Evolutionary conservation across 2,329 filamentous ascomycete genomes (phyloP).

Genomic region (Botrytis porri): DNA sequence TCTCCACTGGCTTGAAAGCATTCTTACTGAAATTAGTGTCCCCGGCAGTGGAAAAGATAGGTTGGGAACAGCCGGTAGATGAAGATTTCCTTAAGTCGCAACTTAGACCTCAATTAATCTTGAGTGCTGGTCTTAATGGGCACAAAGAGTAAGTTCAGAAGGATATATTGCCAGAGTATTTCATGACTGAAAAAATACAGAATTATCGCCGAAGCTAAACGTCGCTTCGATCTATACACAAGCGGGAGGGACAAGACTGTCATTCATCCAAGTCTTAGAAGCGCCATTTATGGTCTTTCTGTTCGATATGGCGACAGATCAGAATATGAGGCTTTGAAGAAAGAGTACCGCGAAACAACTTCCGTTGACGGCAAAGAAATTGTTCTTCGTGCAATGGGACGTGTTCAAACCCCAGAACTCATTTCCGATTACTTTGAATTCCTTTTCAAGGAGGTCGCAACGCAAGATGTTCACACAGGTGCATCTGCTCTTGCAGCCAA

Average conservation of each 20-base stretch:
- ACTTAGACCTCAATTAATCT: conserved; percentile 77
- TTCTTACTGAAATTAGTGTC: conserved; percentile 77
- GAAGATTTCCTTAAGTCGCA: conserved; percentile 83
- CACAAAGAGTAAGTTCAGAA: conserved; percentile 65
- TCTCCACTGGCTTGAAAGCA: conserved; percentile 70
- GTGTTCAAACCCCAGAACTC: conserved; percentile 61
- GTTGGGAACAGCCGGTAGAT: conserved; percentile 75
- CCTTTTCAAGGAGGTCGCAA: conserved; percentile 78
- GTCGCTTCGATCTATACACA: conserved; percentile 77
- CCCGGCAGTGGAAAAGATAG: conserved; percentile 72
- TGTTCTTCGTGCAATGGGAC: conserved; percentile 71
- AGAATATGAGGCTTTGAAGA: conserved; percentile 73
- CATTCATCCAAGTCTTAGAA: conserved; percentile 78
- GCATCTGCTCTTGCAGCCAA: conserved; percentile 72
- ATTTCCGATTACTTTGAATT: conserved; percentile 67
- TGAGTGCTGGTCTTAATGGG: conserved; percentile 69
- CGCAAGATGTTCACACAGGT: conserved; percentile 84
- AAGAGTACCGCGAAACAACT: conserved; percentile 78
- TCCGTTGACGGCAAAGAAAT: conserved; percentile 92
- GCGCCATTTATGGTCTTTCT: conserved; percentile 75
- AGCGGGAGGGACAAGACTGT: conserved; percentile 60
- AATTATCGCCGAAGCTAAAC: conserved; percentile 68
- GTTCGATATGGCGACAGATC: conserved; percentile 69
- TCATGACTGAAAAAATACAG: conserved; percentile 41
- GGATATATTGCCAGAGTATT: not conserved